Percentiles rank a stretch among this genome's conserved stretches.
phyloP scores from a whole-genome alignment of 1,284 basidiomycete genomes.

The Moniliella sp. region DNA sequence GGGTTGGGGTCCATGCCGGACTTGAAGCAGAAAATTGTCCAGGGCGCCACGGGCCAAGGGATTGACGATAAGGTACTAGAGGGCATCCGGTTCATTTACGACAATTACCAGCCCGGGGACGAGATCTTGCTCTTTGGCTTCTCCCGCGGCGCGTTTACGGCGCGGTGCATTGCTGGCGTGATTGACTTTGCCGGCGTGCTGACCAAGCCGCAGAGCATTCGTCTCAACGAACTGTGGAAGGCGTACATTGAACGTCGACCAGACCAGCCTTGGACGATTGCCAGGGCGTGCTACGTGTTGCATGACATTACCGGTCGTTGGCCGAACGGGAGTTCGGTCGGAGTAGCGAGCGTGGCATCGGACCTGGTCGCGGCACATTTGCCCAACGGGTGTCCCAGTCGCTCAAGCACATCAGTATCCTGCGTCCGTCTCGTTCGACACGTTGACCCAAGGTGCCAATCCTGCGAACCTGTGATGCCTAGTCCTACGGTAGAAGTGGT shows the following conservation, averaged over 20 bases:
- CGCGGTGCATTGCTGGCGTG: slow-evolving; percentile 2
- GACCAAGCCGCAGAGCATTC: slow-evolving; percentile 5
- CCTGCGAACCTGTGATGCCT: no score
- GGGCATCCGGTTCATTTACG: slow-evolving; percentile 49
- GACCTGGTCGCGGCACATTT: background rate
- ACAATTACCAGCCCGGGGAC: slow-evolving; percentile 36
- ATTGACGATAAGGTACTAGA: slow-evolving; percentile 34
- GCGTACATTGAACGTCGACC: slow-evolving; percentile 14
- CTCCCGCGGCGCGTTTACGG: slow-evolving; percentile 2
- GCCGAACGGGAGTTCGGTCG: slow-evolving; percentile 6
- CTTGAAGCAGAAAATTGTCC: slow-evolving; percentile 5
- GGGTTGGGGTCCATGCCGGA: slow-evolving; percentile 10
- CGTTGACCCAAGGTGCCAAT: no score
- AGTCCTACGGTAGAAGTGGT: slow-evolving; percentile 6
- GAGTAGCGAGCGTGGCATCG: slow-evolving; percentile 3
- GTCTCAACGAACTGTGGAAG: slow-evolving; percentile 12
- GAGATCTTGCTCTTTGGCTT: slow-evolving; percentile 35
- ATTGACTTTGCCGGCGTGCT: slow-evolving; percentile 3
- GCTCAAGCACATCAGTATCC: background rate
- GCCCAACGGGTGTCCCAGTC: background rate
- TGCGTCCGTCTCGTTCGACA: no score
- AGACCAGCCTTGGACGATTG: slow-evolving; percentile 6
- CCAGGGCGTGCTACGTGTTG: slow-evolving; percentile 8
- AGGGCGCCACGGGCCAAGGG: slow-evolving; percentile 4
- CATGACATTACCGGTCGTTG: slow-evolving; percentile 6